Evolutionary conservation across 805 yeast genomes (phyloP).

Genomic region (Grigorovia transvaalensis): DNA sequence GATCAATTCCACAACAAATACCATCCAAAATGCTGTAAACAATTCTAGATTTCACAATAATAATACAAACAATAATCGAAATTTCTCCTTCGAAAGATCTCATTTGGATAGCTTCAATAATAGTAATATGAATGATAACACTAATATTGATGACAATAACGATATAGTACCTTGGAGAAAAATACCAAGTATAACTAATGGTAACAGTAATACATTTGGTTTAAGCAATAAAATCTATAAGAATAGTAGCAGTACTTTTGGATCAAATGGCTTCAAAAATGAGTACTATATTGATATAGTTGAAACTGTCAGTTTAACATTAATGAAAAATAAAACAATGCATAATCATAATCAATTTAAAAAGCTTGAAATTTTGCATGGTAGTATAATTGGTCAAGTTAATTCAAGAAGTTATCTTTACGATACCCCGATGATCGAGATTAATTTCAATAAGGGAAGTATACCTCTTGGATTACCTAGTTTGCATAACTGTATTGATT

Average conservation of each 20-base stretch:
- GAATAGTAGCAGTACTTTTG: conserved; percentile 39
- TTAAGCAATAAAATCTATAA: no score
- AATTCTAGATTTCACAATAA: neutral
- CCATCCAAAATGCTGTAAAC: conserved; percentile 5
- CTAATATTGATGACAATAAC: conserved; percentile 11
- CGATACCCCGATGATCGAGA: conserved; percentile 62
- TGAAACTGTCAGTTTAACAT: conserved; percentile 47
- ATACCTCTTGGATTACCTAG: conserved; percentile 46
- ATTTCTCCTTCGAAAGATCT: neutral
- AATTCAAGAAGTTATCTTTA: conserved; percentile 59
- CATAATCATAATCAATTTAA: neutral
- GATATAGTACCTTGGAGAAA: conserved; percentile 67
- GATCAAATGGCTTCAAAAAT: conserved; percentile 68
- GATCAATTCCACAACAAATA: conserved; percentile 29
- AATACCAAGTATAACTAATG: neutral
- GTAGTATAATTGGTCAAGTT: conserved; percentile 51
- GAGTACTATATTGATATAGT: conserved; percentile 78
- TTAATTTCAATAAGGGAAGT: conserved; percentile 40
- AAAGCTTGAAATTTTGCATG: conserved; percentile 10
- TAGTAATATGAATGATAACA: neutral
- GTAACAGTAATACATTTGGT: neutral
- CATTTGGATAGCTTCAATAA: neutral
- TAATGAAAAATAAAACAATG: conserved; percentile 24
- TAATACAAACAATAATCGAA: neutral
- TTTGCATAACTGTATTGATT: conserved; percentile 61